Percentiles rank a stretch among this genome's conserved stretches.
Conservation (phyloP, 2,329 filamentous ascomycete species). For the Metarhizium brunneum region DNA sequence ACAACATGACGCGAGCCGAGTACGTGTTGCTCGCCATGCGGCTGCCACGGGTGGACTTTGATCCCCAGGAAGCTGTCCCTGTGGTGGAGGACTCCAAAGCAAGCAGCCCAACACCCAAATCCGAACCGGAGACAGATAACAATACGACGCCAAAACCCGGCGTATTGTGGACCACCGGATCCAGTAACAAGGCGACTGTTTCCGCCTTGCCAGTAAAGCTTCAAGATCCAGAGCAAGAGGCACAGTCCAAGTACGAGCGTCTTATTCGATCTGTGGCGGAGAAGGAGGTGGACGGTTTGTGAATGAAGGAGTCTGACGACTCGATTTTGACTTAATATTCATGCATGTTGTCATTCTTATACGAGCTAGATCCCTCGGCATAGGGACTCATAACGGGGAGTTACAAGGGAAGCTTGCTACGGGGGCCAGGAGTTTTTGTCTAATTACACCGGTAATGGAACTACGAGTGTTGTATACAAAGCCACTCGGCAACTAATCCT, state of each 20-base stretch:
- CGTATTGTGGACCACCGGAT: constrained; percentile 26
- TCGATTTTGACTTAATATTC: not conserved
- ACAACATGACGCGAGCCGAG: constrained; percentile 58
- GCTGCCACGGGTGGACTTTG: constrained; percentile 36
- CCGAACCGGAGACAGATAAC: constrained; percentile 16
- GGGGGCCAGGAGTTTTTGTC: no score
- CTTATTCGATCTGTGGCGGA: constrained; percentile 27
- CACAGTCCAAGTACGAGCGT: constrained; percentile 25
- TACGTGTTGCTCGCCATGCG: constrained; percentile 60
- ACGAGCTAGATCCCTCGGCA: not conserved
- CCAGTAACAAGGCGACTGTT: constrained; percentile 6
- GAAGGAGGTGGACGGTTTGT: constrained; percentile 19
- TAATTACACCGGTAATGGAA: no score
- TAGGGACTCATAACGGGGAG: not conserved
- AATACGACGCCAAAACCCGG: constrained; percentile 16
- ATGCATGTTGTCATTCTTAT: not conserved
- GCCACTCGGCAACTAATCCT: no score
- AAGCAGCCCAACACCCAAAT: constrained; percentile 20
- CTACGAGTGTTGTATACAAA: no score
- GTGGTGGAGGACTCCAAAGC: constrained; percentile 20
- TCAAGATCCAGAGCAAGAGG: constrained; percentile 25
- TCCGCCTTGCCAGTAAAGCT: constrained; percentile 13
- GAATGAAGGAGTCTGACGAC: not conserved
- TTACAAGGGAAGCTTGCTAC: not conserved
- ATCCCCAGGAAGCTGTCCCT: constrained; percentile 18